phyloP scores from a whole-genome alignment of 148 eudicot genomes.

The Heliamphora exappendiculata region DNA sequence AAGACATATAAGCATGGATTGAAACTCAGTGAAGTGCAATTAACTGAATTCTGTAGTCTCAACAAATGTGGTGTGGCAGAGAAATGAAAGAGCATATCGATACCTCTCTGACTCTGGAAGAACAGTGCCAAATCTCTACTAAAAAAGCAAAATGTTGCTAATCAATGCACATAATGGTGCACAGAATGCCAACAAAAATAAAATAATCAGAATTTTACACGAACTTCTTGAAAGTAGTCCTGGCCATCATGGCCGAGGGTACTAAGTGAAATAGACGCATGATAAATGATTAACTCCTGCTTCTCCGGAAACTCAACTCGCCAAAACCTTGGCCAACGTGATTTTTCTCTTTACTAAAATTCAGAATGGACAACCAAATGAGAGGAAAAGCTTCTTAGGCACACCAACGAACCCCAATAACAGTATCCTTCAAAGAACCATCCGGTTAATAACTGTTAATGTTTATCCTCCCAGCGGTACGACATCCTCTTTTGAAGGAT shows the following conservation, averaged over 20 bases:
- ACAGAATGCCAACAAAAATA: not conserved
- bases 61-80: not conserved
- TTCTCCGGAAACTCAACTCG: not conserved
- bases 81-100: not conserved
- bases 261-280: not conserved
- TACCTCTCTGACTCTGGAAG: not conserved
- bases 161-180: not conserved
- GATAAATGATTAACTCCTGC: not conserved
- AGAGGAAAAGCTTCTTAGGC: not conserved
- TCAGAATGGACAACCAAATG: not conserved
- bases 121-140: not conserved
- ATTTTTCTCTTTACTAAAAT: not conserved
- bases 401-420: not conserved
- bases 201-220: not conserved
- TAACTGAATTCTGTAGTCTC: not conserved
- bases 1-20: not conserved
- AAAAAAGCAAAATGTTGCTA: not conserved
- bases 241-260: not conserved
- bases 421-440: not conserved
- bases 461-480: not conserved
- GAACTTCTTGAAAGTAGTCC: too few species aligned
- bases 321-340: not conserved
- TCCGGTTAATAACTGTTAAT: too few species aligned
- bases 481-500: not conserved
- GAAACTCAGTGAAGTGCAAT: not conserved